A percentile compares a stretch with the other conserved stretches of the same genome.
Conservation (phyloP, 2,329 filamentous ascomycete species). For the Canariomyces notabilis region DNA sequence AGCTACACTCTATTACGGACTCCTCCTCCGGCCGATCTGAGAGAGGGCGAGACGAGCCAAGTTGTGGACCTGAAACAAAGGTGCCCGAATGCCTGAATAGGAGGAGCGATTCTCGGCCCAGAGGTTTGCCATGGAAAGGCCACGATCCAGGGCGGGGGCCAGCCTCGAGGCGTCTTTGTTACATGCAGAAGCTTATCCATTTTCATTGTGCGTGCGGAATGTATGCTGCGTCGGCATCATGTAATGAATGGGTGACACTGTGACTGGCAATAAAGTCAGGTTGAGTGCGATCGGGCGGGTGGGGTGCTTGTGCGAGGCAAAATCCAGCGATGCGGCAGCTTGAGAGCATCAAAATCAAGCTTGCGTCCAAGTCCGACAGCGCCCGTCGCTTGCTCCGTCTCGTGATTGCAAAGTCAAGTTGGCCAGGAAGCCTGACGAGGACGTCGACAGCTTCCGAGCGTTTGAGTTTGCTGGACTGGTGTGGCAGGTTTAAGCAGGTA, state of each 20-base stretch:
- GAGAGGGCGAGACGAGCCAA: not conserved
- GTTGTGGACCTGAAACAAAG: not conserved
- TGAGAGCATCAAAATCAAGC: too few relatives aligned
- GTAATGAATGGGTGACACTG: slow-evolving; percentile 4
- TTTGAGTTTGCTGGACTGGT: slow-evolving; percentile 22
- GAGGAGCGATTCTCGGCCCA: not conserved
- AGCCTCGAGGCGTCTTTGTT: slow-evolving; percentile 15
- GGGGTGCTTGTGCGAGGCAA: not conserved
- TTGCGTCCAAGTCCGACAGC: not conserved
- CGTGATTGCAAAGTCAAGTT: not conserved
- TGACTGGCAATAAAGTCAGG: not conserved
- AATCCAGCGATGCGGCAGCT: not conserved
- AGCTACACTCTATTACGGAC: not conserved
- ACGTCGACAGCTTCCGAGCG: slow-evolving; percentile 9
- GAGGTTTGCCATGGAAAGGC: not conserved
- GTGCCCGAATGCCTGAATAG: not conserved
- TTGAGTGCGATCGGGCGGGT: not conserved
- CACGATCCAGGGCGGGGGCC: slow-evolving; percentile 2
- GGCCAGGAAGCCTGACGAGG: slow-evolving; percentile 5
- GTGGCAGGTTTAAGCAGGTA: too few relatives aligned
- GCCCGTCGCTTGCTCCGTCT: not conserved
- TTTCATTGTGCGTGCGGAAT: slow-evolving; percentile 18
- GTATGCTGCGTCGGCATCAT: slow-evolving; percentile 1
- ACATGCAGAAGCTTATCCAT: slow-evolving; percentile 21
- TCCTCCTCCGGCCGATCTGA: not conserved